These are phyloP conservation scores for Deinandra increscens DNA, from an alignment of 129 eudicot genomes.

Conservation along the genomic window DNA sequence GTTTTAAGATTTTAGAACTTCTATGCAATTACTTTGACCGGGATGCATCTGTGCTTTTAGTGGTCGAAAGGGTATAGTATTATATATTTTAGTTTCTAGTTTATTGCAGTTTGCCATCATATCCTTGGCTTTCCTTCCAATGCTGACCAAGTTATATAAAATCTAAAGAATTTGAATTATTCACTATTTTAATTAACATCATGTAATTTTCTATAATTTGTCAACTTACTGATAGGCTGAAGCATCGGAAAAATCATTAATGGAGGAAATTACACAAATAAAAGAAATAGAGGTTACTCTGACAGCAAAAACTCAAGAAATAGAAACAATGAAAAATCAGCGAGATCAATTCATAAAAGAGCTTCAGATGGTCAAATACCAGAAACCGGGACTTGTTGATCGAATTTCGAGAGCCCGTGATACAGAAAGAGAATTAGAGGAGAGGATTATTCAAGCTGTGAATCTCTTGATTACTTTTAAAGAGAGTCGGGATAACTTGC, in stretches of 20 bases:
- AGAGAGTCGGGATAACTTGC: conserved; percentile 56
- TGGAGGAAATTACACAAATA: conserved; percentile 42
- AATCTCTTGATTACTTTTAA: conserved; percentile 63
- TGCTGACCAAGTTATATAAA: background rate
- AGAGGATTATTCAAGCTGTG: conserved; percentile 76
- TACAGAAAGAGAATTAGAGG: conserved; percentile 66
- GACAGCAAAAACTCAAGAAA: conserved; percentile 47
- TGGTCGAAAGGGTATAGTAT: background rate
- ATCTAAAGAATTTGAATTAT: background rate
- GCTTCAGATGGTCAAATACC: conserved; percentile 45
- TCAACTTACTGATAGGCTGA: conserved; percentile 55
- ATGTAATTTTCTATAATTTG: conserved; percentile 10
- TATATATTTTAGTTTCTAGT: background rate
- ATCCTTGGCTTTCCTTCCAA: background rate
- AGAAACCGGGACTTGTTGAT: conserved; percentile 48
- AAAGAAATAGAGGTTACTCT: conserved; percentile 51
- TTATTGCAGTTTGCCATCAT: background rate
- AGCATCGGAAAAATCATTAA: conserved; percentile 46
- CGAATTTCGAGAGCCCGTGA: conserved; percentile 41
- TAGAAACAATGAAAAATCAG: conserved; percentile 48
- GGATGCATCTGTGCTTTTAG: conserved; percentile 4
- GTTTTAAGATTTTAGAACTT: background rate
- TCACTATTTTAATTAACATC: background rate
- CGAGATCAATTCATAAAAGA: conserved; percentile 41
- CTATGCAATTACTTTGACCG: conserved; percentile 2